phyloP scores from a whole-genome alignment of 2,329 filamentous ascomycete genomes.

The Aspergillus melleus region DNA sequence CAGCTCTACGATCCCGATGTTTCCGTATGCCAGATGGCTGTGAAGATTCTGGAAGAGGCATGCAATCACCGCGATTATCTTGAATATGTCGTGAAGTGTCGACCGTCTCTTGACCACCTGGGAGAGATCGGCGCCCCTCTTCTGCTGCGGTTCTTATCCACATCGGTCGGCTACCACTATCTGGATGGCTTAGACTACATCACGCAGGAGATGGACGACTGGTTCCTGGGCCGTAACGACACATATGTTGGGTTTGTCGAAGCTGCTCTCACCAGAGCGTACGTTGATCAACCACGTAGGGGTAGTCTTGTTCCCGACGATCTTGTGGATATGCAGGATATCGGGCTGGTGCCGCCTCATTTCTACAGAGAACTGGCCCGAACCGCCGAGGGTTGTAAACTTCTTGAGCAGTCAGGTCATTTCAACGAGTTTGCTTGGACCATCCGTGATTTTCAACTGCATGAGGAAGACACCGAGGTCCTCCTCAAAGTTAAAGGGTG shows the following conservation, averaged over 20 bases:
- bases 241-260: slow-evolving; percentile 94
- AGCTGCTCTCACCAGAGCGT: slow-evolving; percentile 86
- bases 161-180: slow-evolving; percentile 96
- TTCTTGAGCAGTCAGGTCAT: slow-evolving; percentile 89
- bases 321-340: slow-evolving; percentile 60
- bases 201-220: slow-evolving; percentile 99
- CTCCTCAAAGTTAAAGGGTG: slow-evolving; percentile 95
- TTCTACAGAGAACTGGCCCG: slow-evolving; percentile 95
- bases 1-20: slow-evolving; percentile 97
- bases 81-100: slow-evolving; percentile 95
- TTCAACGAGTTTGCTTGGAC: slow-evolving; percentile 91
- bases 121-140: slow-evolving; percentile 95
- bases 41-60: slow-evolving; percentile 95
- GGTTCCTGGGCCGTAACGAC: slow-evolving; percentile 96
- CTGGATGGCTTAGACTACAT: slow-evolving; percentile 97
- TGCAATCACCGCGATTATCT: slow-evolving; percentile 90
- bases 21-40: slow-evolving; percentile 91
- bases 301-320: slow-evolving; percentile 55
- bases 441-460: slow-evolving; percentile 82
- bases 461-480: slow-evolving; percentile 79
- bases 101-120: slow-evolving; percentile 89
- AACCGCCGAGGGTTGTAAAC: slow-evolving; percentile 85
- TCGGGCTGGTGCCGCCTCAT: slow-evolving; percentile 77
- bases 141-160: slow-evolving; percentile 87
- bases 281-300: slow-evolving; percentile 56